A percentile compares a stretch with the other conserved stretches of the same genome.
These are phyloP conservation scores for Candida vaughaniae DNA, from an alignment of 805 yeast genomes.

Conservation along the genomic window DNA sequence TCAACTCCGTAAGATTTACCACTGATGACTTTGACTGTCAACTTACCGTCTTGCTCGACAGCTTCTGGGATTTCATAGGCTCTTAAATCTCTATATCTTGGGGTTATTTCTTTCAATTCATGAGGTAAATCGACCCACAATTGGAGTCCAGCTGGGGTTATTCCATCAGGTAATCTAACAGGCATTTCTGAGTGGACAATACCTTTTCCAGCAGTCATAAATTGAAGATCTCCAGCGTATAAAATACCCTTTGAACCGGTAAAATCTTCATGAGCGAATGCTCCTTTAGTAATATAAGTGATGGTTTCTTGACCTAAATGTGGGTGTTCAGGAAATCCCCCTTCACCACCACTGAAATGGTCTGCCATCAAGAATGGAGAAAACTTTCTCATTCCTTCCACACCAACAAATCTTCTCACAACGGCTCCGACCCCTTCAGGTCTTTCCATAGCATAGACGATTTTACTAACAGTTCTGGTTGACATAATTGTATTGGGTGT, in stretches of 20 bases:
- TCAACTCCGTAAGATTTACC: slow-evolving; percentile 78
- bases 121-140: slow-evolving; percentile 85
- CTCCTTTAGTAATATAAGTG: slow-evolving; percentile 32
- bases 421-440: slow-evolving; percentile 88
- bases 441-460: slow-evolving; percentile 58
- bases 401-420: slow-evolving; percentile 80
- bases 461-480: slow-evolving; percentile 30
- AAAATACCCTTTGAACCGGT: slow-evolving; percentile 80
- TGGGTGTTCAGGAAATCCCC: slow-evolving; percentile 53
- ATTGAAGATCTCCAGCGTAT: slow-evolving; percentile 81
- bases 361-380: slow-evolving; percentile 82
- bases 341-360: slow-evolving; percentile 62
- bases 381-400: slow-evolving; percentile 64
- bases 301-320: slow-evolving; percentile 42
- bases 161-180: slow-evolving; percentile 50
- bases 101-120: slow-evolving; percentile 58
- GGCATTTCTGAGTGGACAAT: slow-evolving; percentile 89
- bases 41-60: slow-evolving; percentile 59
- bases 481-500: slow-evolving; percentile 5
- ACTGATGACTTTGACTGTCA: slow-evolving; percentile 68
- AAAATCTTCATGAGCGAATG: slow-evolving; percentile 58
- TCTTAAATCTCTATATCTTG: slow-evolving; percentile 77
- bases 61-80: slow-evolving; percentile 70
- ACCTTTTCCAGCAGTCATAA: slow-evolving; percentile 92
- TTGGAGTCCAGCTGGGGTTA: slow-evolving; percentile 62